Conservation (phyloP, 352 stramenopile genomes). For the Phytopythium sindhum region DNA sequence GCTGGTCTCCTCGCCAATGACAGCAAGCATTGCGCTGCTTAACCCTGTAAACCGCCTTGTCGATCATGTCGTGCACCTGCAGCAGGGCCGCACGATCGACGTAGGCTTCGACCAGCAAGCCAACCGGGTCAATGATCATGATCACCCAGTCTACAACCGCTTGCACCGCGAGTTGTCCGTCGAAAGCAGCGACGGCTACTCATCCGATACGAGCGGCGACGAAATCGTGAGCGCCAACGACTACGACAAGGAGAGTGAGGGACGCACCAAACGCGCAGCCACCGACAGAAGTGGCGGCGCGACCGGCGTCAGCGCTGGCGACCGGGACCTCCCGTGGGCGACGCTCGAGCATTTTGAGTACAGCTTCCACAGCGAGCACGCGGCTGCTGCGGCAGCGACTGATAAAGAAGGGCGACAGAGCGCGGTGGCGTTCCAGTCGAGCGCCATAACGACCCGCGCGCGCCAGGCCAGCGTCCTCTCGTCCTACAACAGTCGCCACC, state of each 20-base stretch:
- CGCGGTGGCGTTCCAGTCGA: background rate
- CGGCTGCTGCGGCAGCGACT: background rate
- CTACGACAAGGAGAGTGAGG: constrained; percentile 1
- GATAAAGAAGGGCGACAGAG: background rate
- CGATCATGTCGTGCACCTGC: constrained; percentile 1
- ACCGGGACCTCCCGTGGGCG: constrained; percentile 1
- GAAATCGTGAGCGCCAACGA: constrained; percentile 7
- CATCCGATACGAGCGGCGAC: constrained; percentile 6
- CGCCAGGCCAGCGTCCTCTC: constrained; percentile 3
- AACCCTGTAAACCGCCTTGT: background rate
- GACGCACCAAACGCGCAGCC: background rate
- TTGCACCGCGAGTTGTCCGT: background rate
- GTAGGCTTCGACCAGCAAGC: background rate
- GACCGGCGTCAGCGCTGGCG: background rate
- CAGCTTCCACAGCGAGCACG: constrained; percentile 8
- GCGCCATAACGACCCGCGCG: background rate
- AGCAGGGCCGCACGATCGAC: background rate
- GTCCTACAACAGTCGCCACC: constrained; percentile 8
- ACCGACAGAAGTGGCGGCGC: constrained; percentile 1
- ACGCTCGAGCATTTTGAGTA: constrained; percentile 9
- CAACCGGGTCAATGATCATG: background rate
- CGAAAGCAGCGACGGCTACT: background rate
- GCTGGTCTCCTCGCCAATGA: background rate
- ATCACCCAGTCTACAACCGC: background rate
- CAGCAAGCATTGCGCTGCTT: background rate